phyloP scores from a whole-genome alignment of 2,329 filamentous ascomycete genomes.

The Trichophyton equinum region DNA sequence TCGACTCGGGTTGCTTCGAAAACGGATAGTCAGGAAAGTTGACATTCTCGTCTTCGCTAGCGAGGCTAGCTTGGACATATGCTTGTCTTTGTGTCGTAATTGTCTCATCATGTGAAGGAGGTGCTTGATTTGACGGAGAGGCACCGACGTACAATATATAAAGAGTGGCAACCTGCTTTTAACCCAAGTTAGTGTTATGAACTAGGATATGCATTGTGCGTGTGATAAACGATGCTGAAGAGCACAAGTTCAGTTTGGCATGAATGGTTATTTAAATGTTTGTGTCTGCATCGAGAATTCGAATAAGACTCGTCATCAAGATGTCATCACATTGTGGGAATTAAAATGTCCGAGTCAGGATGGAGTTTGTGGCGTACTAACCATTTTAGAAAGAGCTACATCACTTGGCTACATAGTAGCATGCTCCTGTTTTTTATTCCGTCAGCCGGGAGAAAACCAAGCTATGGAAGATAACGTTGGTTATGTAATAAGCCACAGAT shows the following conservation, averaged over 20 bases:
- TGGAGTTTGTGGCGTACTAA: constrained; percentile 6
- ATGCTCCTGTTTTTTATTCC: constrained; percentile 4
- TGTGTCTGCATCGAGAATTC: constrained; percentile 51
- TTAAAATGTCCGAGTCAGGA: neutral
- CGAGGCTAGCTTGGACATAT: constrained; percentile 72
- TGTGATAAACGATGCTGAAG: neutral
- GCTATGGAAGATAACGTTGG: neutral
- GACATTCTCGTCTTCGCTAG: constrained; percentile 41
- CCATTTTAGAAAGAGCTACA: neutral
- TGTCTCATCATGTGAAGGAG: constrained; percentile 58
- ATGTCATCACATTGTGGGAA: constrained; percentile 35
- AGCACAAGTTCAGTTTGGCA: constrained; percentile 39
- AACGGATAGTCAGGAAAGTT: constrained; percentile 12
- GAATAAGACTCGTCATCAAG: constrained; percentile 55
- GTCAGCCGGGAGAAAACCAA: neutral
- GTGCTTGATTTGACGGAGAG: neutral
- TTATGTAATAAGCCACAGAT: constrained; percentile 29
- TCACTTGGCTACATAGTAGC: constrained; percentile 9
- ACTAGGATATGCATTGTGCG: neutral
- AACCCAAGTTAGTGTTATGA: neutral
- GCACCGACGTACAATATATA: neutral
- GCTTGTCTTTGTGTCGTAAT: constrained; percentile 80
- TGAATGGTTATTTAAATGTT: constrained; percentile 45
- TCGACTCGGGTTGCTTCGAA: neutral
- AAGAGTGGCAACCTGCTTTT: neutral